Conservation (phyloP, 169 alveolate species). For the Perkinsus olseni region DNA sequence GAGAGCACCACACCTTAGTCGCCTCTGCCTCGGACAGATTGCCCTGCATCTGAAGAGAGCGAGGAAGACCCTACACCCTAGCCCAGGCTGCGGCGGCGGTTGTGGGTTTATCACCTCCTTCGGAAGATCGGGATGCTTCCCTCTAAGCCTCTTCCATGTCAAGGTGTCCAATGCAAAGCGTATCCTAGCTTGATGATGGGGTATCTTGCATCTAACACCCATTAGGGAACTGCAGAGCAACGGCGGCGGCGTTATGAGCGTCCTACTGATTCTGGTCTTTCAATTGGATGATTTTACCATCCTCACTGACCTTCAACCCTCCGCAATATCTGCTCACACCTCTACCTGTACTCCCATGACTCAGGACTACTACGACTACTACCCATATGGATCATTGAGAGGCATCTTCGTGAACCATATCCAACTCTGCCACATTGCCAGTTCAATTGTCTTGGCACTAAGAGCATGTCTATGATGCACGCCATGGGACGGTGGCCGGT, state of each 20-base stretch:
- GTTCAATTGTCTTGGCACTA: not conserved
- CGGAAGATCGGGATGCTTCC: slow-evolving; percentile 3
- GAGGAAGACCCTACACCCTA: not conserved
- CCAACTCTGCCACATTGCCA: slow-evolving; percentile 4
- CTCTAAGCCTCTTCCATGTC: not conserved
- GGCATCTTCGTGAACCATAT: slow-evolving; percentile 5
- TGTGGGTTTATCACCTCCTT: not conserved
- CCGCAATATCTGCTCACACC: not conserved
- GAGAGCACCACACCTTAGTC: not conserved
- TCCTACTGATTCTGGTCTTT: not conserved
- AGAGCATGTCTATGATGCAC: not conserved
- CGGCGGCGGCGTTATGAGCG: not conserved
- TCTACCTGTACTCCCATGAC: not conserved
- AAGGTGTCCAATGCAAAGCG: slow-evolving; percentile 1
- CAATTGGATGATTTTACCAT: not conserved
- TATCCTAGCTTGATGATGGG: slow-evolving; percentile 1
- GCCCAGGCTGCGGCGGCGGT: too few species aligned
- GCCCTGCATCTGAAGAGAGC: not conserved
- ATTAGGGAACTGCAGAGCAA: not conserved
- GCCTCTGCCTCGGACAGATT: not conserved
- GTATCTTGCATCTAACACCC: not conserved
- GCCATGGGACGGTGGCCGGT: not conserved
- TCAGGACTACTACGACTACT: not conserved
- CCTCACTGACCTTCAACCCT: not conserved
- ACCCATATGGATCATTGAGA: not conserved